These are phyloP conservation scores for Hypericum perforatum DNA, from an alignment of 345 rosid genomes.

Conservation along the genomic window DNA sequence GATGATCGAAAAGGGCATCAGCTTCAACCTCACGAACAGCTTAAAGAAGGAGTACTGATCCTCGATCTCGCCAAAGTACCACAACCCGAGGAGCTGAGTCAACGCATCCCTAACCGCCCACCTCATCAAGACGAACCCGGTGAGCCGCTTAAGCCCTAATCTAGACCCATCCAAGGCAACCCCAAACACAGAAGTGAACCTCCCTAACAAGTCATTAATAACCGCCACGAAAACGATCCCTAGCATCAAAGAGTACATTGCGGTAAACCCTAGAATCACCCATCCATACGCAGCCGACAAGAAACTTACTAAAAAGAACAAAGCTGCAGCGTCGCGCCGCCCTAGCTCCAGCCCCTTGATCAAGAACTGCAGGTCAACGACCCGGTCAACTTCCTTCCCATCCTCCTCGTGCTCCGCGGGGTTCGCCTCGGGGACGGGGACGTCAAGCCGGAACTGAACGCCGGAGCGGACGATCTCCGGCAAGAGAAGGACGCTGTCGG, in stretches of 20 bases:
- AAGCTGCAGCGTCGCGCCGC: slow-evolving; percentile 53
- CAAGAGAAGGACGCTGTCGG: slow-evolving; percentile 46
- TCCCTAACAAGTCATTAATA: slow-evolving; percentile 54
- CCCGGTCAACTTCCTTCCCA: slow-evolving; percentile 27
- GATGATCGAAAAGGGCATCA: slow-evolving; percentile 86
- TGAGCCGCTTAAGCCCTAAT: slow-evolving; percentile 64
- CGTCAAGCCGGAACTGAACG: slow-evolving; percentile 31
- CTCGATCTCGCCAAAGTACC: slow-evolving; percentile 82
- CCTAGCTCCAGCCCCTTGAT: slow-evolving; percentile 65
- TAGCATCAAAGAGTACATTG: slow-evolving; percentile 64
- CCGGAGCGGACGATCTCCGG: slow-evolving; percentile 51
- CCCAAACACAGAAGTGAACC: slow-evolving; percentile 41
- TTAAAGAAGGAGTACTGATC: slow-evolving; percentile 82
- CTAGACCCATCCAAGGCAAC: slow-evolving; percentile 66
- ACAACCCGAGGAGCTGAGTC: slow-evolving; percentile 74
- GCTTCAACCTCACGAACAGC: slow-evolving; percentile 71
- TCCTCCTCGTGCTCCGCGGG: slow-evolving; percentile 13
- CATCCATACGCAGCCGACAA: slow-evolving; percentile 85
- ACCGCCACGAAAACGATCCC: slow-evolving; percentile 68
- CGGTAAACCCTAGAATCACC: slow-evolving; percentile 83
- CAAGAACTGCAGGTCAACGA: slow-evolving; percentile 49
- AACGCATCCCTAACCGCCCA: slow-evolving; percentile 92
- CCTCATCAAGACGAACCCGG: slow-evolving; percentile 74
- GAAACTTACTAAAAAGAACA: slow-evolving; percentile 62
- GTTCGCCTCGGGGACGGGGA: slow-evolving; percentile 13